phyloP scores from a whole-genome alignment of 345 rosid genomes.

The Aquilaria yunnanensis region DNA sequence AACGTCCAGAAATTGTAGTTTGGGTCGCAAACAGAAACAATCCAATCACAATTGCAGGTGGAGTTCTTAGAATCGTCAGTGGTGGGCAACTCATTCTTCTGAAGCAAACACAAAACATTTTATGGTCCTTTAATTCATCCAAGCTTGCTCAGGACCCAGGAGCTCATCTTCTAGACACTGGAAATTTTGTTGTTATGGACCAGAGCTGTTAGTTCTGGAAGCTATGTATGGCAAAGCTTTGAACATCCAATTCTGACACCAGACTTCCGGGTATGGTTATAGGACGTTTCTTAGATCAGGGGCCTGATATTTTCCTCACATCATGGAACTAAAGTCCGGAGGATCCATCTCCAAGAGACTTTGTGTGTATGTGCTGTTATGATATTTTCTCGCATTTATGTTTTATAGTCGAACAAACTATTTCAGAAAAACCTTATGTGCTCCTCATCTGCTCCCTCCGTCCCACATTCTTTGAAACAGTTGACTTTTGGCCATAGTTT shows the following conservation, averaged over 20 bases:
- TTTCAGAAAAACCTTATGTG: too few relatives aligned
- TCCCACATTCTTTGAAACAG: too few relatives aligned
- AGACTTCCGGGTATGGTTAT: slow-evolving; percentile 32
- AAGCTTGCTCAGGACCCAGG: neutral
- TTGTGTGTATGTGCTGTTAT: too few relatives aligned
- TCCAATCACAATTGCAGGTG: slow-evolving; percentile 23
- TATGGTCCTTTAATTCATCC: slow-evolving; percentile 26
- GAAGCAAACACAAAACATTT: neutral
- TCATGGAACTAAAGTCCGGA: slow-evolving; percentile 22
- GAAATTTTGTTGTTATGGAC: slow-evolving; percentile 29
- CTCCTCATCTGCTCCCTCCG: too few relatives aligned
- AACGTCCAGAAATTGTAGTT: slow-evolving; percentile 15
- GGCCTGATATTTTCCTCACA: slow-evolving; percentile 16
- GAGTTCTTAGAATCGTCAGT: slow-evolving; percentile 13
- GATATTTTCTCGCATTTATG: too few relatives aligned
- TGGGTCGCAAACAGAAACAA: slow-evolving; percentile 42
- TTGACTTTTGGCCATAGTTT: too few relatives aligned
- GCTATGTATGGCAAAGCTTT: slow-evolving; percentile 34
- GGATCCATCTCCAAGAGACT: slow-evolving; percentile 30
- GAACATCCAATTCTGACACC: slow-evolving; percentile 33
- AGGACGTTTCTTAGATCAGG: slow-evolving; percentile 6
- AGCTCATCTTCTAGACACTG: slow-evolving; percentile 27
- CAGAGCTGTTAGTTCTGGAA: neutral
- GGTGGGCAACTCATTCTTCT: slow-evolving; percentile 22
- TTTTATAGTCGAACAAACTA: too few relatives aligned